These are phyloP conservation scores for Podospora appendiculata DNA, from an alignment of 495 filamentous ascomycete species.

Conservation along the genomic window DNA sequence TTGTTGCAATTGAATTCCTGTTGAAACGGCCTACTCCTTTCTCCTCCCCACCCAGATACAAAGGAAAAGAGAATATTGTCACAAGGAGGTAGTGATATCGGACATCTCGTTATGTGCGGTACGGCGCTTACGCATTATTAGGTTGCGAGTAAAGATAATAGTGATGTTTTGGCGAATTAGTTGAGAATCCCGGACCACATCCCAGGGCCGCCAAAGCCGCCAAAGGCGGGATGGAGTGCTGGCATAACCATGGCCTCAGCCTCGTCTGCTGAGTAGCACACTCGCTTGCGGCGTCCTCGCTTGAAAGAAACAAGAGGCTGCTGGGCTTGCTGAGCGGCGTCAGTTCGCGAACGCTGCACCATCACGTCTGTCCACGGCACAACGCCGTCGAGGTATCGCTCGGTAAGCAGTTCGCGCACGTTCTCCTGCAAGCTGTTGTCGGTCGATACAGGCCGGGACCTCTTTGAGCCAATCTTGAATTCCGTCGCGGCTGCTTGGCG, in stretches of 20 bases:
- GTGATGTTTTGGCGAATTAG: conserved; percentile 10
- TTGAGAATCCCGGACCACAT: conserved; percentile 54
- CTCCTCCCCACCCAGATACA: conserved; percentile 7
- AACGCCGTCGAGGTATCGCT: conserved; percentile 14
- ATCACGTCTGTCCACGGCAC: conserved; percentile 31
- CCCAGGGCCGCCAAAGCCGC: conserved; percentile 42
- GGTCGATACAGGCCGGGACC: conserved; percentile 60
- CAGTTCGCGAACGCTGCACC: conserved; percentile 13
- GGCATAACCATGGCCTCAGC: conserved; percentile 20
- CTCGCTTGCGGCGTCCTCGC: conserved; percentile 45
- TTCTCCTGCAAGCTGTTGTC: conserved; percentile 63
- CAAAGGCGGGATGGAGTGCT: conserved; percentile 30
- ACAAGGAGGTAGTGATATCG: conserved; percentile 13
- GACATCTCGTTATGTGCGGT: conserved; percentile 11
- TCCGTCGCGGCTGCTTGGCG: conserved; percentile 24
- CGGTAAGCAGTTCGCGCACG: conserved; percentile 54
- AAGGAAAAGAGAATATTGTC: conserved; percentile 23
- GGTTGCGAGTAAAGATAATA: background rate
- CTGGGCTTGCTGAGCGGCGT: conserved; percentile 12
- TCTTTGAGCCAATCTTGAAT: conserved; percentile 45
- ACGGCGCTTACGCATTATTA: conserved; percentile 12
- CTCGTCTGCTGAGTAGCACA: conserved; percentile 50
- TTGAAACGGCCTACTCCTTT: conserved; percentile 7
- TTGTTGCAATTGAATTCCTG: conserved; percentile 14
- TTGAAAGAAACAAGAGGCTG: conserved; percentile 28